Evolutionary conservation across 495 filamentous ascomycete genomes (phyloP).

Genomic region (Trichodelitschia bisporula): DNA sequence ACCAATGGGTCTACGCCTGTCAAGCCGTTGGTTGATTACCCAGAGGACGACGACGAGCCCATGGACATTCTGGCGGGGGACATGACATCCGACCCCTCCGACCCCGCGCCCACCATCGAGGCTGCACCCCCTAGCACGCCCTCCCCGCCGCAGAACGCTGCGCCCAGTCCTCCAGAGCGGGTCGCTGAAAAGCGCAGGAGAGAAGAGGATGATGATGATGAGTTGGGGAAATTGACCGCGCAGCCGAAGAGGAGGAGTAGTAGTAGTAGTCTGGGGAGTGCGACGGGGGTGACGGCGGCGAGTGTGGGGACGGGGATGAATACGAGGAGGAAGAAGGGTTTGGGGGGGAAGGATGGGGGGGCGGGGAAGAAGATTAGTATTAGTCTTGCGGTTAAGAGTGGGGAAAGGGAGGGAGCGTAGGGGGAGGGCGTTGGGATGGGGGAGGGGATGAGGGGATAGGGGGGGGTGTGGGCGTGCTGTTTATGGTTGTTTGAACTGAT

Average conservation of each 20-base stretch:
- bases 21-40: slow-evolving; percentile 75
- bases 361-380: slow-evolving; percentile 12
- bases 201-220: slow-evolving; percentile 42
- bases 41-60: slow-evolving; percentile 51
- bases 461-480: no score
- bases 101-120: slow-evolving; percentile 1
- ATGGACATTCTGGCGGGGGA: slow-evolving; percentile 25
- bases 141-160: slow-evolving; percentile 10
- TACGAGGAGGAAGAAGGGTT: slow-evolving; percentile 6
- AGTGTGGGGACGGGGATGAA: neutral
- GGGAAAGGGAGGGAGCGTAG: neutral
- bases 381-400: slow-evolving; percentile 8
- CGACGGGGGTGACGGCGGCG: slow-evolving; percentile 2
- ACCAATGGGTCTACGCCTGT: slow-evolving; percentile 14
- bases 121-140: slow-evolving; percentile 3
- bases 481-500: no score
- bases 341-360: slow-evolving; percentile 1
- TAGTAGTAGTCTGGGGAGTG: no score
- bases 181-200: slow-evolving; percentile 83
- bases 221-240: slow-evolving; percentile 19
- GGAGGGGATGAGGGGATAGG: no score
- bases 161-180: slow-evolving; percentile 37
- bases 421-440: no score
- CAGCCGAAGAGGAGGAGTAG: slow-evolving; percentile 13
- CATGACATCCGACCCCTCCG: slow-evolving; percentile 5